Base-by-base conservation (phyloP, 805 yeast species). In the Millerozyma miso region DNA sequence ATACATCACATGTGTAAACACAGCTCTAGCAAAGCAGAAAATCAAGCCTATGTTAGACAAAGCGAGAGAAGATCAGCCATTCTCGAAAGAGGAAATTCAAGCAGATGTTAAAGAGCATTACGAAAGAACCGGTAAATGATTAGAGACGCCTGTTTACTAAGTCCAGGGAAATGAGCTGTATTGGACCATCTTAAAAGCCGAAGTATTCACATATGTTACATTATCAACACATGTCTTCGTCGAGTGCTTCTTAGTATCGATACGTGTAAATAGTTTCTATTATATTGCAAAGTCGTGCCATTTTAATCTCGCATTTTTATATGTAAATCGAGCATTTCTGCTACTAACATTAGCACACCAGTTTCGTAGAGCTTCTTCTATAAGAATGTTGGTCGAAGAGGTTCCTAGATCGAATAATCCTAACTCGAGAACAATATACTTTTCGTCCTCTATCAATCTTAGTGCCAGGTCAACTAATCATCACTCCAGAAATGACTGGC, bases 61-160 rank as follows among this genome's bases (percentile, higher is more conserved):
- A 49, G 96, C 96, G 0, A 76, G 95, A 51, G 82, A 84, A 47
- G 96, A 89, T 51, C 91, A 91, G 19, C 96, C 96, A 1, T 89
- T 89, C 54, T 51, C 60, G 16, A 46, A 59, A 10, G 68, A 64
- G 40, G 69, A 62, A 46, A 56, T 65, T 16, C 48, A 57, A 40
- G 49, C 52, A 31, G 54, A 58, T 44, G 61, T 54, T 5, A 15
- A 32, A 32, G 34, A 32, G n/a, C 14, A 15, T 15, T 7, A 15
- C 7, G 34, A 32, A 15, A n/a, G 7, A 26, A 26, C 31, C 13
- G 31, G 13, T 10, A 26, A 26, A 26, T 26, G 13, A 31, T 35
- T 40, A 26, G 37, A 37, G 4, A 33, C 19, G 35, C 35, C 14
- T 23, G n/a, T n/a, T n/a, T n/a, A n/a, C n/a, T n/a, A n/a, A n/a